A percentile compares a stretch with the other conserved stretches of the same genome.
Conservation (phyloP, 306 rosid species). For the Quercus dentata region DNA sequence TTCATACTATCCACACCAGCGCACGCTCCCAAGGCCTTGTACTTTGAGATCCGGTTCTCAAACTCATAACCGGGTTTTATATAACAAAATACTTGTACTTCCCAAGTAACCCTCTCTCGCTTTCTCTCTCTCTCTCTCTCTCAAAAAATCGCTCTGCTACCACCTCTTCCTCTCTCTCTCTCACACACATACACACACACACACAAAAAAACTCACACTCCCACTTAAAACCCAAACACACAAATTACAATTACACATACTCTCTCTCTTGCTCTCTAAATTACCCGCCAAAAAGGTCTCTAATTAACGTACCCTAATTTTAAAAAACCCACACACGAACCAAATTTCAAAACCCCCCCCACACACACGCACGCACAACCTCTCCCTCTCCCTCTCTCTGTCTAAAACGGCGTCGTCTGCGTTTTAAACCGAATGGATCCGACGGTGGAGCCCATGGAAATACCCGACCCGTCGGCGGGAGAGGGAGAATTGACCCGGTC, state of each 20-base stretch:
- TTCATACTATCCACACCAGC: too few species aligned
- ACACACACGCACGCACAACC: background rate
- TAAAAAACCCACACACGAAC: background rate
- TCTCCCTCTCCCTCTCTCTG: slow-evolving; percentile 16
- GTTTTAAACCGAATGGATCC: slow-evolving; percentile 35
- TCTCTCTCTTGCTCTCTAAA: background rate
- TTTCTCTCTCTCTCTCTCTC: background rate
- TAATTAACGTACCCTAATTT: background rate
- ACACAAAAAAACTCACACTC: background rate
- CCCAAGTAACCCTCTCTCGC: background rate
- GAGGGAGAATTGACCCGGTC: slow-evolving; percentile 22
- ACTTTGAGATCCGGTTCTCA: background rate
- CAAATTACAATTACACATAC: background rate
- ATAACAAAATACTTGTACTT: too few species aligned
- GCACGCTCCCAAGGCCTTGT: too few species aligned
- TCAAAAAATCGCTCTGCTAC: slow-evolving; percentile 11
- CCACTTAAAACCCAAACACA: background rate
- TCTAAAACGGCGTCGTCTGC: slow-evolving; percentile 8
- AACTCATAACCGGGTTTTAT: background rate
- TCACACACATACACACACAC: too few species aligned
- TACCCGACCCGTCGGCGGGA: slow-evolving; percentile 7
- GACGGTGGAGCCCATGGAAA: slow-evolving; percentile 1
- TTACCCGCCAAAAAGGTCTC: slow-evolving; percentile 39
- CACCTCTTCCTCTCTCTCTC: background rate
- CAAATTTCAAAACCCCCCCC: slow-evolving; percentile 11